Evolutionary conservation across 371 early-diverging fungal genomes (phyloP).

Genomic region (Mortierella sp.): DNA sequence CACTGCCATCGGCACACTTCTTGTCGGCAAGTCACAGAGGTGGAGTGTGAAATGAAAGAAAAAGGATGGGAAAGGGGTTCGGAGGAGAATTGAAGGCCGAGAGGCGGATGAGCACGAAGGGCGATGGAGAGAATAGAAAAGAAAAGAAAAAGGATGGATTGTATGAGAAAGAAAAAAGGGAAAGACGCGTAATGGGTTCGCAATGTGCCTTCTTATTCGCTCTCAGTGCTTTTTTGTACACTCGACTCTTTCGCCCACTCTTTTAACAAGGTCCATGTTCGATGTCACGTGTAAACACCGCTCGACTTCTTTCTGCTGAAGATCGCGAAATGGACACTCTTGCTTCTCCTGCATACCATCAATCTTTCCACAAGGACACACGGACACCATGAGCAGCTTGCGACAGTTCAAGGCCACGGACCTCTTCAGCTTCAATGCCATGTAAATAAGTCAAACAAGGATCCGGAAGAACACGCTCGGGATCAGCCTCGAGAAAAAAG

Average conservation of each 20-base stretch:
- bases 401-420: constrained; percentile 87
- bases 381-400: constrained; percentile 72
- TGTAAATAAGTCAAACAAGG: constrained; percentile 62
- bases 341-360: background rate
- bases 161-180: background rate
- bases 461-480: background rate
- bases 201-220: background rate
- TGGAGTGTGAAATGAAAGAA: background rate
- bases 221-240: background rate
- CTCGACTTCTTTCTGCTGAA: background rate
- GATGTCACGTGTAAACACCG: background rate
- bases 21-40: background rate
- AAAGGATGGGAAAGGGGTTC: background rate
- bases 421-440: constrained; percentile 91
- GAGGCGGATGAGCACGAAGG: background rate
- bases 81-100: background rate
- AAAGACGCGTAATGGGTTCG: background rate
- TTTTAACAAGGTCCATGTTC: background rate
- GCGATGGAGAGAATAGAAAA: background rate
- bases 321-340: constrained; percentile 2
- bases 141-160: background rate
- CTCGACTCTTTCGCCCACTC: background rate
- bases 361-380: background rate
- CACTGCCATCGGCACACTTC: background rate
- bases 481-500: background rate